Base-by-base conservation (phyloP, 2,329 filamentous ascomycete genomes). In the Microcyclosporella mali region DNA sequence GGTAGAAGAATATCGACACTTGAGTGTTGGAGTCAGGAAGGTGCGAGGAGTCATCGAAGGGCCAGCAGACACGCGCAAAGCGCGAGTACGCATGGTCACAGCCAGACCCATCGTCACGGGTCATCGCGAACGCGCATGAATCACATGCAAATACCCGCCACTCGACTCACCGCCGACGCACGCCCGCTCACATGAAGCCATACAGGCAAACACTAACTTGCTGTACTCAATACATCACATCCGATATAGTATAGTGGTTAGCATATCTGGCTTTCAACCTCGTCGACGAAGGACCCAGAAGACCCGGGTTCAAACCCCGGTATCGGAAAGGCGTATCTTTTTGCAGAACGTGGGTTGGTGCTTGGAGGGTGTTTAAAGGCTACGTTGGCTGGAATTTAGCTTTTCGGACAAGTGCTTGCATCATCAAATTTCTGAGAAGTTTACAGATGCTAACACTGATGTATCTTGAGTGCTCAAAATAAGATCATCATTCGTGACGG, bases 161-260 rank as follows among this genome's bases (percentile, higher is more conserved):
- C 21, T 7, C 8, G 16, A n/a, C 10, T 9, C 33, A 12, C 14
- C n/a, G n/a, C 36, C 31, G 37, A 33, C 28, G 19, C 28, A 40
- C 28, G 12, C 11, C 16, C 17, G 16, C 15, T 14, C 14, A 16
- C 17, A 10, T 25, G 33, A 18, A 41, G 16, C 19, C 9, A 9
- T 30, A 46, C 37, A 33, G 18, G 2, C 18, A n/a, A 21, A 33
- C 14, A 11, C 17, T 3, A 41, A 21, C 6, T 15, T 21, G n/a
- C 31, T 15, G 27, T 35, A 15, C 33, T 30, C 31, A 28, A 3
- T 19, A n/a, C 9, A 41, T n/a, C 17, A 14, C 8, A 2, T 44
- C 41, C 37, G 37, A 30, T 41, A 41, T 48, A 41, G 45, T 48
- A 37, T 32, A 47, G 45, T 35, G 45, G 42, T 38, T 49, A 49